These are phyloP conservation scores for Thermothielavioides terrestris DNA, from an alignment of 495 filamentous ascomycete species.

Conservation along the genomic window DNA sequence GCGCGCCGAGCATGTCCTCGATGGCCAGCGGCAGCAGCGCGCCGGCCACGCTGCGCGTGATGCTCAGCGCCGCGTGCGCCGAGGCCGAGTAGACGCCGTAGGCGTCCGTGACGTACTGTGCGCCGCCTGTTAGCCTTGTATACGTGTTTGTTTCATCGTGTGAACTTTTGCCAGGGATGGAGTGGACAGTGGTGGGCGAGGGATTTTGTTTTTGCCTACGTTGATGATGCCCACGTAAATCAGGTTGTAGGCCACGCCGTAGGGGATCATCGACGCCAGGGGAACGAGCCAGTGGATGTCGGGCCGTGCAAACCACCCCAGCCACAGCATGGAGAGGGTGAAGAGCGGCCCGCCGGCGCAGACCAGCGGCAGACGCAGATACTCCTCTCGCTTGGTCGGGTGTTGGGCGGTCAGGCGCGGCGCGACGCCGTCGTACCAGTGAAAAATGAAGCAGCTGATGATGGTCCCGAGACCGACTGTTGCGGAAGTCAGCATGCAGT, in stretches of 20 bases:
- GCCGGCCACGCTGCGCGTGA: slow-evolving; percentile 48
- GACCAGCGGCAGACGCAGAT: slow-evolving; percentile 55
- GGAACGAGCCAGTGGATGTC: slow-evolving; percentile 55
- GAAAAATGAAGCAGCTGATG: slow-evolving; percentile 43
- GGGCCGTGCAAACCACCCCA: slow-evolving; percentile 52
- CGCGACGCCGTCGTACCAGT: slow-evolving; percentile 27
- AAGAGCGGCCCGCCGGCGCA: slow-evolving; percentile 54
- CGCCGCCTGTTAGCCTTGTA: background rate
- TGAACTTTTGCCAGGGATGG: too few relatives aligned
- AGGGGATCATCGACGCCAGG: slow-evolving; percentile 47
- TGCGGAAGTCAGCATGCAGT: background rate
- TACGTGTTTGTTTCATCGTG: too few relatives aligned
- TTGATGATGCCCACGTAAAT: slow-evolving; percentile 60
- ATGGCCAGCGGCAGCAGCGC: slow-evolving; percentile 41
- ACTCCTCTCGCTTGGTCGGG: slow-evolving; percentile 35
- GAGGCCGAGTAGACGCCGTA: slow-evolving; percentile 60
- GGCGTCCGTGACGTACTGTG: slow-evolving; percentile 56
- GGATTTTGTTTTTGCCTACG: too few relatives aligned
- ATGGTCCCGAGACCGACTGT: slow-evolving; percentile 38
- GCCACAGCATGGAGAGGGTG: slow-evolving; percentile 55
- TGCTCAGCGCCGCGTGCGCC: slow-evolving; percentile 53
- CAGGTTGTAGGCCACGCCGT: slow-evolving; percentile 56
- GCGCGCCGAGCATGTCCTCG: slow-evolving; percentile 17
- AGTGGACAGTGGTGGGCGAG: too few relatives aligned
- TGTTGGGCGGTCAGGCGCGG: slow-evolving; percentile 11